Evolutionary conservation across 768 basidiomycete genomes (phyloP), one percentile per base, ranked within the genome.

Genomic region (Artomyces pyxidatus): DNA sequence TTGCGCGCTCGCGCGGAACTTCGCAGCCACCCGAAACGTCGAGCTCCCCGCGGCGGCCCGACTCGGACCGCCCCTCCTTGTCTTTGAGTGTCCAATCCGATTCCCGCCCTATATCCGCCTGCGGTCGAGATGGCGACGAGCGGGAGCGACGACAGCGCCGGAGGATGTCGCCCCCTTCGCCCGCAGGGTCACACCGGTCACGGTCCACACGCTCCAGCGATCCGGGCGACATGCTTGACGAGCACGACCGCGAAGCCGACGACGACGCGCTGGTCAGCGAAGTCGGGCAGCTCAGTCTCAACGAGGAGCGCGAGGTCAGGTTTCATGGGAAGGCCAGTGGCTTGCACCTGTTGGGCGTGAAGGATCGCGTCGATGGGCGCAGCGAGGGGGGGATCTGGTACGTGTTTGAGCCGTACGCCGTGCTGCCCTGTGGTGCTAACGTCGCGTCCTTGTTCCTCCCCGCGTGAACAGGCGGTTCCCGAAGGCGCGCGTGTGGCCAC

Each of bases 251-350:
- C 23, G 49, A 45, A 23, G 58, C 48, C 40, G 61, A 65, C 30
- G 73, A 74, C 40, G 71, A 71, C 37, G 72, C 75, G 46, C 62
- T 85, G 3, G 72, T 76, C 27, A 80, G 82, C 49, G 89, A 88
- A 25, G 76, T 92, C 4, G 91, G 91, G 2, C 89, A 93, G 65
- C 70, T 94, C 50, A 88, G 85, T 54, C 59, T 94, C 57, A 91
- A 94, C 58, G 91, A 94, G 68, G 86, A 92, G 47, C 76, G 80
- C 48, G 81, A 93, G 62, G 80, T 94, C 11, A 71, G 91, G 30
- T 93, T 84, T 63, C 91, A 94, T 59, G 89, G 90, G 25, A 88
- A 88, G 64, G 84, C 78, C 4, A 88, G 85, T 50, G 88, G 89
- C 2, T 64, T 92, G 53, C 81, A 92, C 63, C 70, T 92, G 49